Evolutionary conservation across 495 filamentous ascomycete genomes (phyloP).

Genomic region (Aspergillus carlsbadensis): DNA sequence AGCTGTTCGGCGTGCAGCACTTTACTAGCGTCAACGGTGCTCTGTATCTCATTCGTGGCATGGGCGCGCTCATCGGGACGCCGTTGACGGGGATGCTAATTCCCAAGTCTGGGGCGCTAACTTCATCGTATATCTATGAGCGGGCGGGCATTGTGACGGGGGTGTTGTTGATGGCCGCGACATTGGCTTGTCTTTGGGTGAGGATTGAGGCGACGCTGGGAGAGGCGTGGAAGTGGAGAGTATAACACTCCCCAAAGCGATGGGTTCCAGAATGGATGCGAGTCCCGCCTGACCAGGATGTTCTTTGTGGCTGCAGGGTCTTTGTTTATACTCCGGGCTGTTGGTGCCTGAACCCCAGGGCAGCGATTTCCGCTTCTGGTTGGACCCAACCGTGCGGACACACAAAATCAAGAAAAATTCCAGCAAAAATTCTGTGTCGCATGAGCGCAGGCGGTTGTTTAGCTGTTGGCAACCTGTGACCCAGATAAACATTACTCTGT

Average conservation of each 20-base stretch:
- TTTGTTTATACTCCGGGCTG: neutral
- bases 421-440: neutral
- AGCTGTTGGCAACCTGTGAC: neutral
- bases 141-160: slow-evolving; percentile 31
- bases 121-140: slow-evolving; percentile 24
- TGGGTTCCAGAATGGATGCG: too few species aligned
- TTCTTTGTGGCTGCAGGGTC: neutral
- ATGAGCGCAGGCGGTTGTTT: neutral
- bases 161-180: slow-evolving; percentile 32
- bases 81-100: slow-evolving; percentile 43
- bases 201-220: slow-evolving; percentile 28
- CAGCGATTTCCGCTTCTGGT: slow-evolving; percentile 6
- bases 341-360: slow-evolving; percentile 8
- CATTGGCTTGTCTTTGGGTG: slow-evolving; percentile 36
- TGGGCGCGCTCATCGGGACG: slow-evolving; percentile 54
- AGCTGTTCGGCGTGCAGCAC: slow-evolving; percentile 57
- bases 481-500: neutral
- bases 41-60: slow-evolving; percentile 54
- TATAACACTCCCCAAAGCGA: slow-evolving; percentile 3
- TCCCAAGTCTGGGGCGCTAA: slow-evolving; percentile 24
- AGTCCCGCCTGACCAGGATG: too few species aligned
- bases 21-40: slow-evolving; percentile 60
- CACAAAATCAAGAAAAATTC: slow-evolving; percentile 12
- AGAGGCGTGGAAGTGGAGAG: slow-evolving; percentile 25
- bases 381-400: slow-evolving; percentile 1